A percentile compares a stretch with the other conserved stretches of the same genome.
These are phyloP conservation scores for Flaveria linearis DNA, from an alignment of 129 eudicot species.

Conservation along the genomic window DNA sequence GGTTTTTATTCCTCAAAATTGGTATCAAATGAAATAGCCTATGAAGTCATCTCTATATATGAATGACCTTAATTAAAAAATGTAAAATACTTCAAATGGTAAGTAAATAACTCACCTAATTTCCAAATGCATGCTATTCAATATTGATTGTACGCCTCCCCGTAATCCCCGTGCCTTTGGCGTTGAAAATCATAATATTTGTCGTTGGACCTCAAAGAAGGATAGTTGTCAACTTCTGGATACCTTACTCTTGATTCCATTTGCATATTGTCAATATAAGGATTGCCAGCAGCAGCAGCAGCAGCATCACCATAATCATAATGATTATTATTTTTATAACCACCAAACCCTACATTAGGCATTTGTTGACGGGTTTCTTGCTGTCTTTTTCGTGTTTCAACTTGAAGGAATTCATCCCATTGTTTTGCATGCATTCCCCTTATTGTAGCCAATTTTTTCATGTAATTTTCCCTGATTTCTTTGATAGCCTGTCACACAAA, in stretches of 20 bases:
- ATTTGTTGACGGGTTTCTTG: conserved; percentile 52
- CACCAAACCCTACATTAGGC: conserved; percentile 54
- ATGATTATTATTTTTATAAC: conserved; percentile 48
- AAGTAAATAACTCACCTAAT: conserved; percentile 58
- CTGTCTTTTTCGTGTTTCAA: conserved; percentile 56
- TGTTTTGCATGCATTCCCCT: conserved; percentile 65
- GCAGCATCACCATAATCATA: conserved; percentile 50
- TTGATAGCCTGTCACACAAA: conserved; percentile 51
- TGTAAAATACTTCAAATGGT: background rate
- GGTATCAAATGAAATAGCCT: background rate
- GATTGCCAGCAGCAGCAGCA: conserved; percentile 30
- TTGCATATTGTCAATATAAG: conserved; percentile 44
- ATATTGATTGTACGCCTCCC: conserved; percentile 66
- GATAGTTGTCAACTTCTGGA: conserved; percentile 52
- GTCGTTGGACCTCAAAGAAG: conserved; percentile 59
- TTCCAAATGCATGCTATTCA: conserved; percentile 36
- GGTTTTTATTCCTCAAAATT: background rate
- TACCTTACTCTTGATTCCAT: conserved; percentile 68
- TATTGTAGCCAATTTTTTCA: conserved; percentile 47
- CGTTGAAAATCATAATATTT: conserved; percentile 61
- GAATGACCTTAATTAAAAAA: background rate
- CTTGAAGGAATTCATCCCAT: conserved; percentile 81
- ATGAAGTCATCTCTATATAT: background rate
- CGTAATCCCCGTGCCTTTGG: conserved; percentile 62
- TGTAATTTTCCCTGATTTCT: conserved; percentile 61